Percentiles rank a stretch among this genome's conserved stretches.
Evolutionary conservation across 768 basidiomycete genomes (phyloP).

Genomic region (Pisolithus albus): DNA sequence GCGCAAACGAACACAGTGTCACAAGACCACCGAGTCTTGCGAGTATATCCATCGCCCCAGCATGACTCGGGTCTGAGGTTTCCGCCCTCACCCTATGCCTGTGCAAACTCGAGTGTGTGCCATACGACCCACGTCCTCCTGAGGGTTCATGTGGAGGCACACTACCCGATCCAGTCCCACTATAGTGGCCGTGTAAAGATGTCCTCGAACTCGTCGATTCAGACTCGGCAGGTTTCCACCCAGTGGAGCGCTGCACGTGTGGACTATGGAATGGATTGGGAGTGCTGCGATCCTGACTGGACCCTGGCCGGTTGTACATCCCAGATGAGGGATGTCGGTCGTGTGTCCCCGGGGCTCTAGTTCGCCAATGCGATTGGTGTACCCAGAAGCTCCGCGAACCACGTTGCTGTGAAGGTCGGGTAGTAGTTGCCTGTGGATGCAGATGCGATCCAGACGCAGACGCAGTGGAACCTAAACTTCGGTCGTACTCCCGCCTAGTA

Average conservation of each 20-base stretch:
- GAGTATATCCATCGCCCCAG: neutral
- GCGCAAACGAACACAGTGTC: neutral
- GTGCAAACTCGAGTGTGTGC: neutral
- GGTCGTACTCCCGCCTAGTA: constrained; percentile 29
- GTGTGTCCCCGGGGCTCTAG: neutral
- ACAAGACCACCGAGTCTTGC: neutral
- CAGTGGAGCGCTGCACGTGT: constrained; percentile 7
- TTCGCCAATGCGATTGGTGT: constrained; percentile 7
- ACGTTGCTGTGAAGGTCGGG: constrained; percentile 18
- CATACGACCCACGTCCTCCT: neutral
- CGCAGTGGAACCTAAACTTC: constrained; percentile 8
- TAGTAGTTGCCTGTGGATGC: constrained; percentile 27
- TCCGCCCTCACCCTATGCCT: neutral
- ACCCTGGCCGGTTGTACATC: neutral
- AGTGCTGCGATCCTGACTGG: neutral
- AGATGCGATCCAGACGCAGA: constrained; percentile 5
- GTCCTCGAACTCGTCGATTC: neutral
- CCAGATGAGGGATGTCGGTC: neutral
- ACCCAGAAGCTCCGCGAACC: constrained; percentile 23
- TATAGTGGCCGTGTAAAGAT: neutral
- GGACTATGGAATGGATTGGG: constrained; percentile 6
- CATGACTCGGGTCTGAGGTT: neutral
- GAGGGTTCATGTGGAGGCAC: neutral
- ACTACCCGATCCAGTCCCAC: neutral
- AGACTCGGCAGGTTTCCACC: neutral